Evolutionary conservation across 768 basidiomycete genomes (phyloP).

Genomic region (Termitomyces sp.): DNA sequence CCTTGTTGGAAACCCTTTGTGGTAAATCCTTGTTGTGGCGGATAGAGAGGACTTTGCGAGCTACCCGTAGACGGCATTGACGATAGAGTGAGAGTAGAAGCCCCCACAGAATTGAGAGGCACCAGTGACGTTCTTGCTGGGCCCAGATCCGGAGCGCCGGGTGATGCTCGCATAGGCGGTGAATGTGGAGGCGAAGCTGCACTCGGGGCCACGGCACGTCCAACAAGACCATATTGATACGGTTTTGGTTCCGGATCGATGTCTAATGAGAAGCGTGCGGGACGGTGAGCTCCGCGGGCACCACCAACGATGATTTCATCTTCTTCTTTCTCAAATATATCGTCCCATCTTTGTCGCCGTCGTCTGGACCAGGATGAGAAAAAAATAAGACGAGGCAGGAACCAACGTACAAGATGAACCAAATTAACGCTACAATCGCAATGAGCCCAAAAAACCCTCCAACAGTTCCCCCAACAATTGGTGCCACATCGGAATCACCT

Average conservation of each 20-base stretch:
- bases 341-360: slow-evolving; percentile 42
- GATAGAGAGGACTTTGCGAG: slow-evolving; percentile 30
- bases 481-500: slow-evolving; percentile 26
- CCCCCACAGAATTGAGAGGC: slow-evolving; percentile 20
- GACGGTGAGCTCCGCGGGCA: slow-evolving; percentile 11
- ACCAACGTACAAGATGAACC: slow-evolving; percentile 45
- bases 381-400: not conserved
- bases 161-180: slow-evolving; percentile 21
- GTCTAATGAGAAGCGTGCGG: slow-evolving; percentile 24
- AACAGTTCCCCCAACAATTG: slow-evolving; percentile 48
- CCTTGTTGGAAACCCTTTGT: not conserved
- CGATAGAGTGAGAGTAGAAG: slow-evolving; percentile 20
- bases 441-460: slow-evolving; percentile 51
- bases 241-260: slow-evolving; percentile 42
- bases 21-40: slow-evolving; percentile 12
- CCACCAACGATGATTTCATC: slow-evolving; percentile 18
- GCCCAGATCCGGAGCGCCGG: slow-evolving; percentile 6
- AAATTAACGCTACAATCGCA: slow-evolving; percentile 36
- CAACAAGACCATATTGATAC: slow-evolving; percentile 61
- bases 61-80: slow-evolving; percentile 41
- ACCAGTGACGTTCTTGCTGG: slow-evolving; percentile 21
- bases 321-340: slow-evolving; percentile 44
- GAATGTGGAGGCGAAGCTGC: slow-evolving; percentile 30
- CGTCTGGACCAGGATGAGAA: slow-evolving; percentile 27
- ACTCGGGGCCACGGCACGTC: slow-evolving; percentile 30